These are phyloP conservation scores for Saccharum officinarum DNA, from an alignment of 176 grass and related monocot species.

Conservation along the genomic window DNA sequence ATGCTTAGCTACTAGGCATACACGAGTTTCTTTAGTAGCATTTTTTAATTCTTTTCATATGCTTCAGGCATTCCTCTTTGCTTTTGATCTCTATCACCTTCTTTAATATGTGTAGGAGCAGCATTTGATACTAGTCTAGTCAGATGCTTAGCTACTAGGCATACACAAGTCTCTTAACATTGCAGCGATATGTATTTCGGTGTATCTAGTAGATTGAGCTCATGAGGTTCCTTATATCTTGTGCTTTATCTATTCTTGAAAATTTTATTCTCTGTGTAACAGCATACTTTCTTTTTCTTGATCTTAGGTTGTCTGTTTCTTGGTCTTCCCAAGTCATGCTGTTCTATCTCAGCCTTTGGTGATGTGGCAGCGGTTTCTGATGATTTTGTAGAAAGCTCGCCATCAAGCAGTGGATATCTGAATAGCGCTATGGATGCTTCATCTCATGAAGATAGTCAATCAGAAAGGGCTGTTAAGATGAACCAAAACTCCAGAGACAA, in stretches of 20 bases:
- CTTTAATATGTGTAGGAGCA: not conserved
- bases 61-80: not conserved
- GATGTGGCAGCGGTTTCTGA: slow-evolving; percentile 36
- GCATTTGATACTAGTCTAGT: not conserved
- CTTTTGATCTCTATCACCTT: not conserved
- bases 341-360: slow-evolving; percentile 46
- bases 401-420: slow-evolving; percentile 43
- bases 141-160: not conserved
- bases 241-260: not conserved
- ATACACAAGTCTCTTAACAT: not conserved
- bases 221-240: not conserved
- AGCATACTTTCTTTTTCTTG: not conserved
- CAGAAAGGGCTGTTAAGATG: slow-evolving; percentile 2
- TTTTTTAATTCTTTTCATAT: not conserved
- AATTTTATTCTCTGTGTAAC: not conserved
- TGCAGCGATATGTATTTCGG: not conserved
- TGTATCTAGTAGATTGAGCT: not conserved
- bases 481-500: slow-evolving; percentile 27
- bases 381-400: slow-evolving; percentile 41
- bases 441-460: slow-evolving; percentile 15
- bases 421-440: slow-evolving; percentile 3
- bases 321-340: slow-evolving; percentile 27
- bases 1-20: not conserved
- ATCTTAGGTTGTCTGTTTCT: slow-evolving; percentile 44
- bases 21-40: not conserved